phyloP scores from a whole-genome alignment of 2,329 filamentous ascomycete species.

The Herpomyces periplanetae region DNA sequence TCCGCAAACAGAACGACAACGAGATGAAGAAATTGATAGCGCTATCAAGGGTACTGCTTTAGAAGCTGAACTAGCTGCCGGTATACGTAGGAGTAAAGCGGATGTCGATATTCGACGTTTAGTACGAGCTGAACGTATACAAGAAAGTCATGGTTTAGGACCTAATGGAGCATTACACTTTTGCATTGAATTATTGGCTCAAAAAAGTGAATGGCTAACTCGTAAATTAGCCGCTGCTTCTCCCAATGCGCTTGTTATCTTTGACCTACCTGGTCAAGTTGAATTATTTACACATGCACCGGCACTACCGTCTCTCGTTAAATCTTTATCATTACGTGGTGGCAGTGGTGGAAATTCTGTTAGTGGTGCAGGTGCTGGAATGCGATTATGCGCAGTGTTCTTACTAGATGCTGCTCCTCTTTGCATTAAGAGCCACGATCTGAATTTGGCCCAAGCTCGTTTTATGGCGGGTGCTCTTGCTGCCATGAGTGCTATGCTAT shows the following conservation, averaged over 20 bases:
- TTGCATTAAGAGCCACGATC: too few species aligned
- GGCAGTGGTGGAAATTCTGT: slow-evolving; percentile 52
- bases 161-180: slow-evolving; percentile 79
- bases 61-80: too few species aligned
- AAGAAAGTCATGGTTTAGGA: slow-evolving; percentile 67
- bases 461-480: slow-evolving; percentile 85
- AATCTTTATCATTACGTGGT: slow-evolving; percentile 36
- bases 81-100: too few species aligned
- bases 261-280: slow-evolving; percentile 96
- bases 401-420: slow-evolving; percentile 84
- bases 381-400: slow-evolving; percentile 76
- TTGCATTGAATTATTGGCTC: slow-evolving; percentile 79
- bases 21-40: too few species aligned
- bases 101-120: slow-evolving; percentile 85
- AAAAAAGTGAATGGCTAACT: slow-evolving; percentile 68
- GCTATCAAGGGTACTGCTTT: slow-evolving; percentile 76
- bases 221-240: slow-evolving; percentile 48
- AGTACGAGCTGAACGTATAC: slow-evolving; percentile 70
- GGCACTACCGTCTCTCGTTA: slow-evolving; percentile 45
- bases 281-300: slow-evolving; percentile 93
- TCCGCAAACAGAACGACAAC: too few species aligned
- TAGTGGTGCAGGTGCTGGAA: too few species aligned
- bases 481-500: slow-evolving; percentile 95
- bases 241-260: slow-evolving; percentile 83
- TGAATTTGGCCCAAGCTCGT: slow-evolving; percentile 77